Evolutionary conservation across 2,329 filamentous ascomycete genomes (phyloP), one percentile per base, ranked within the genome.

Genomic region (Xylaria hypoxylon): DNA sequence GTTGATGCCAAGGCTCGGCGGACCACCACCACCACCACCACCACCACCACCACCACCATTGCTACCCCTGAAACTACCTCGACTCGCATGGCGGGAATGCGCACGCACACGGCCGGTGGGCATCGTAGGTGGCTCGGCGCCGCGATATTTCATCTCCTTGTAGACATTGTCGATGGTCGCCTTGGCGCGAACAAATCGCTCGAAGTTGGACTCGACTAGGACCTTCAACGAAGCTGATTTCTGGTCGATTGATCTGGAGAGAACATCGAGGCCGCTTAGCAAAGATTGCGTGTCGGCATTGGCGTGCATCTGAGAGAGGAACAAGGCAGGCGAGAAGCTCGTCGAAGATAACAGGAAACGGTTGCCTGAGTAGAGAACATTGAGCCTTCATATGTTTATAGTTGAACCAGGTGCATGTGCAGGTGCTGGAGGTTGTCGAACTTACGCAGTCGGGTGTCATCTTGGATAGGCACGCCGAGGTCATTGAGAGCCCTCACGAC

Each of bases 151-250:
- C 96, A 99, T 99, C 79, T 99, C 96, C 68, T 90, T 96, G 81
- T 99, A 99, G 59, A 99, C 96, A 80, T 97, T 97, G 81, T 99
- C 96, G 75, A 99, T 98, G 7, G 95, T 98, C 19, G 95, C 93
- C 79, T 99, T 99, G 48, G 96, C 96, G 69, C 93, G 91, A 62
- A 99, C 96, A 82, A 99, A 99, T 71, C 95, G 91, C 80, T 99
- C 96, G 77, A 99, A 99, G 78, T 99, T 99, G 70, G 93, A 95
- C 79, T 99, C 96, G 26, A 99, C 96, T 19, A 99, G 86, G 11
- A 97, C 92, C 78, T 99, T 99, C 68, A 99, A 86, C 3, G 94
- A 97, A 0, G 95, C 96, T 0, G 95, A 97, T 79, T 99, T 99
- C 80, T 98, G 93, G 75, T 98, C 96, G 75, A 99, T 99, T 0